Percentiles rank a stretch among this genome's conserved stretches.
phyloP scores from a whole-genome alignment of 2,329 filamentous ascomycete species.

The Didymella keratinophila region DNA sequence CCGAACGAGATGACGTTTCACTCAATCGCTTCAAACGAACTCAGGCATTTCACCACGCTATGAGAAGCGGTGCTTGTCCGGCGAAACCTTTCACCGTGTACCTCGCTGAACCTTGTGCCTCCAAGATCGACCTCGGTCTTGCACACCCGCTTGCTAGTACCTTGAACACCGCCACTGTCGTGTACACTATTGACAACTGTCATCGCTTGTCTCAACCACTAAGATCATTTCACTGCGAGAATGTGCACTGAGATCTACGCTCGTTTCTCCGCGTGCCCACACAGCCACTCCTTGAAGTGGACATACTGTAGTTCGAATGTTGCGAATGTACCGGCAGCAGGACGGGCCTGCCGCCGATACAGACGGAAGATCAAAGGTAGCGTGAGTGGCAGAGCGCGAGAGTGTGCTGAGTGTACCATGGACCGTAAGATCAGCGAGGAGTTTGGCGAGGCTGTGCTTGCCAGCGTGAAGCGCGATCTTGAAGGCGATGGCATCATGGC shows the following conservation, averaged over 20 bases:
- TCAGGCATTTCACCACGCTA: no score
- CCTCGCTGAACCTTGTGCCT: no score
- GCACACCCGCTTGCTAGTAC: no score
- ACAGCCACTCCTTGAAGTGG: neutral
- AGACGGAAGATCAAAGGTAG: neutral
- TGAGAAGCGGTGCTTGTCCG: no score
- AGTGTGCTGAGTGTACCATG: constrained; percentile 2
- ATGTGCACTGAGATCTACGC: neutral
- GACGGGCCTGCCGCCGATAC: neutral
- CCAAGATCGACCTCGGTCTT: no score
- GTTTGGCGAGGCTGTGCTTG: neutral
- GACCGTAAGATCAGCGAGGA: constrained; percentile 2
- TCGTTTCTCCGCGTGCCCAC: neutral
- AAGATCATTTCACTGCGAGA: no score
- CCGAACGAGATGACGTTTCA: no score
- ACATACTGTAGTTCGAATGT: neutral
- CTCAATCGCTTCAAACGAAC: no score
- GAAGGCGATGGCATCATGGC: neutral
- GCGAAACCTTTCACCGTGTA: no score
- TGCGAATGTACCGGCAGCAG: neutral
- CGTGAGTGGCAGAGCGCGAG: neutral
- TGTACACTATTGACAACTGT: no score
- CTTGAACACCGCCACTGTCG: no score
- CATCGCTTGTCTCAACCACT: no score
- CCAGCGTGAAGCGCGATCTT: neutral